Evolutionary conservation across 257 asterid genomes (phyloP).

Genomic region (Plantago major): DNA sequence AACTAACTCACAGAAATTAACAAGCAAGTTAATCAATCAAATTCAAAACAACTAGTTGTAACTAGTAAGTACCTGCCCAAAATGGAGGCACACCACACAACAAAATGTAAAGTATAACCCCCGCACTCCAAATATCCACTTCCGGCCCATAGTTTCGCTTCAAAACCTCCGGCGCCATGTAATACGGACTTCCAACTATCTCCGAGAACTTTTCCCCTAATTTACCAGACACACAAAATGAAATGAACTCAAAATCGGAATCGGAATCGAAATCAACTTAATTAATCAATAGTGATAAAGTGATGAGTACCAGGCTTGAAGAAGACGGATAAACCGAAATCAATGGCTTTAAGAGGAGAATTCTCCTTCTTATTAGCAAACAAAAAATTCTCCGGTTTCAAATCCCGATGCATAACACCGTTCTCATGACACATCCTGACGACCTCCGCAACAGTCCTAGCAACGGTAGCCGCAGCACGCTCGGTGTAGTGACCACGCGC

Average conservation of each 20-base stretch:
- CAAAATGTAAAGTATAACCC: conserved; percentile 85
- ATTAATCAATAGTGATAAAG: not conserved
- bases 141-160: conserved; percentile 87
- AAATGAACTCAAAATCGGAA: not conserved
- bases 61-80: conserved; percentile 67
- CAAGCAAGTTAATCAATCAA: too few relatives aligned
- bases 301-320: conserved; percentile 59
- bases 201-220: conserved; percentile 77
- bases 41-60: too few relatives aligned
- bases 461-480: conserved; percentile 77
- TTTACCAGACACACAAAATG: not conserved
- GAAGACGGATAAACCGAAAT: conserved; percentile 78
- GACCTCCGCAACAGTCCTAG: conserved; percentile 77
- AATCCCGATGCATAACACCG: conserved; percentile 92
- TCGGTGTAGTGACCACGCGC: conserved; percentile 97
- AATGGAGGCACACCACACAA: conserved; percentile 97
- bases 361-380: conserved; percentile 87
- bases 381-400: conserved; percentile 93
- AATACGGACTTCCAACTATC: conserved; percentile 93
- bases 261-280: not conserved
- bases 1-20: not conserved
- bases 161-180: conserved; percentile 94
- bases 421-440: conserved; percentile 75
- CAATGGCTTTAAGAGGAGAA: conserved; percentile 75
- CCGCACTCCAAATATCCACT: conserved; percentile 94